phyloP scores from a whole-genome alignment of 176 grass and related monocot genomes.

The Rhynchospora pubera region DNA sequence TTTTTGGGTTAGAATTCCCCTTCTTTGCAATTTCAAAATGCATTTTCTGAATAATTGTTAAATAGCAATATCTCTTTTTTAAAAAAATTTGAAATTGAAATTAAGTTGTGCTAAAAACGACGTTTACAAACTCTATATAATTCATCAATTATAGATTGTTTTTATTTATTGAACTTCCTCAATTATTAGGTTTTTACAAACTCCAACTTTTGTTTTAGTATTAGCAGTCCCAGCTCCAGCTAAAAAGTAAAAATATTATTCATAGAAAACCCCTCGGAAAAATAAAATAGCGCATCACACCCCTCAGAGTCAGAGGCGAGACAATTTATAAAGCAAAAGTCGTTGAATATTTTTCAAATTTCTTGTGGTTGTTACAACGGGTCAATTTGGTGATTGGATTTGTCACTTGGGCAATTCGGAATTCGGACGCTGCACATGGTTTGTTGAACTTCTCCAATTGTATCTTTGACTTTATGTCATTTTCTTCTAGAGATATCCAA shows the following conservation, averaged over 20 bases:
- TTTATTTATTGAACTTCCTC: no score
- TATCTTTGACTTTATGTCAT: not conserved
- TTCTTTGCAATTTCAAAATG: not conserved
- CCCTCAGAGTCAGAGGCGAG: not conserved
- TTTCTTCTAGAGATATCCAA: conserved; percentile 13
- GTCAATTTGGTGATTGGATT: not conserved
- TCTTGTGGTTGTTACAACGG: not conserved
- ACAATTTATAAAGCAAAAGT: not conserved
- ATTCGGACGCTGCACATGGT: not conserved
- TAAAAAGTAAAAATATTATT: no score
- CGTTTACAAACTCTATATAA: not conserved
- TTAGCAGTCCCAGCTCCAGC: no score
- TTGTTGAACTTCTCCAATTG: conserved; percentile 9
- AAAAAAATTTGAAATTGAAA: no score
- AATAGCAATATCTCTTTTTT: no score
- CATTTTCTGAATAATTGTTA: not conserved
- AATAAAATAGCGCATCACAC: not conserved
- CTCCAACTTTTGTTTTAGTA: no score
- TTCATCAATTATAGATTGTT: no score
- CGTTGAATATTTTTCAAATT: not conserved
- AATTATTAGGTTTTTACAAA: not conserved
- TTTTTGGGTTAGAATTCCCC: not conserved
- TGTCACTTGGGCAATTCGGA: not conserved
- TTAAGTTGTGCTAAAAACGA: not conserved
- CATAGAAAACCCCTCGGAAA: not conserved